These are phyloP conservation scores for Colletotrichum magnum DNA, from an alignment of 2,329 filamentous ascomycete species.

Conservation along the genomic window DNA sequence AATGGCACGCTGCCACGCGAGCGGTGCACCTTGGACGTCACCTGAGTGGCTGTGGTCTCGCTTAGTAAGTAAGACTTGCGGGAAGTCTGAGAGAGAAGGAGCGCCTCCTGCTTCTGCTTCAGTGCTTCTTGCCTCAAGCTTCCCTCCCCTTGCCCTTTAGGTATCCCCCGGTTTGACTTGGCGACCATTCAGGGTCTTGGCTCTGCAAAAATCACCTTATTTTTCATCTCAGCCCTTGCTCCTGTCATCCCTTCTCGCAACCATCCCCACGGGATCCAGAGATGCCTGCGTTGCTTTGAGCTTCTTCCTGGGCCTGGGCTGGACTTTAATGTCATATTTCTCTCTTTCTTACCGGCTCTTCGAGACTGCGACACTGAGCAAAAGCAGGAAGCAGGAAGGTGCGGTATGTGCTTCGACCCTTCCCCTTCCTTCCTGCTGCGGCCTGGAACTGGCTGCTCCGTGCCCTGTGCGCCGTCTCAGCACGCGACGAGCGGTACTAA, in stretches of 20 bases:
- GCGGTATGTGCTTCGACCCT: not conserved
- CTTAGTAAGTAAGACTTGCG: too few relatives aligned
- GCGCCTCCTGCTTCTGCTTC: not conserved
- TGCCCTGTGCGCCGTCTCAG: slow-evolving; percentile 28
- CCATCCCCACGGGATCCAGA: slow-evolving; percentile 19
- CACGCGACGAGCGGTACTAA: slow-evolving; percentile 12
- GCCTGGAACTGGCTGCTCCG: slow-evolving; percentile 21
- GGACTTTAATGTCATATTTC: not conserved
- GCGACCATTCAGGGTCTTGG: slow-evolving; percentile 36
- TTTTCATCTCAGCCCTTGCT: slow-evolving; percentile 10
- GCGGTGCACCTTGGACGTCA: not conserved
- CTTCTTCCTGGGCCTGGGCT: too few relatives aligned
- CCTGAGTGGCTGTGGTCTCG: not conserved
- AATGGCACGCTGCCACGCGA: slow-evolving; percentile 19
- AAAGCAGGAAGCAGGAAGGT: not conserved
- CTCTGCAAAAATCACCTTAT: slow-evolving; percentile 40
- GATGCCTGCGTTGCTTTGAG: not conserved
- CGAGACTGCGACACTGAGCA: slow-evolving; percentile 5
- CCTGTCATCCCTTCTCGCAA: slow-evolving; percentile 26
- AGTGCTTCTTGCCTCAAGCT: too few relatives aligned
- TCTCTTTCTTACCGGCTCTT: not conserved
- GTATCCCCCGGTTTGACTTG: slow-evolving; percentile 33
- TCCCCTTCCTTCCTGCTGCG: slow-evolving; percentile 4
- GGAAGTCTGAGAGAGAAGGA: not conserved
- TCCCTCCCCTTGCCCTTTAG: not conserved